These are phyloP conservation scores for Dichomitus squalens DNA, from an alignment of 1,284 basidiomycete genomes.

Conservation along the genomic window DNA sequence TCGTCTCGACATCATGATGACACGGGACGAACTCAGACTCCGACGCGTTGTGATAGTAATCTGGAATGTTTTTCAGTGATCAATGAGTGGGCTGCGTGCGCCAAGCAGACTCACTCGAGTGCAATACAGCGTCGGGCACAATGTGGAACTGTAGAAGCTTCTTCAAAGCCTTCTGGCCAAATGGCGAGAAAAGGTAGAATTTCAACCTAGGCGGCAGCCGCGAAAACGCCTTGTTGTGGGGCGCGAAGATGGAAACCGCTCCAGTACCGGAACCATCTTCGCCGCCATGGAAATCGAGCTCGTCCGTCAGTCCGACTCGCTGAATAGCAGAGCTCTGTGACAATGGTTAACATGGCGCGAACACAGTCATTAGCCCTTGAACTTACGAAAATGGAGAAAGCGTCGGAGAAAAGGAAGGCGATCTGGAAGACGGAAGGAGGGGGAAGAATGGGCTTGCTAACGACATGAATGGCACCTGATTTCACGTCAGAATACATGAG, in stretches of 20 bases:
- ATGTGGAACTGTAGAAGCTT: slow-evolving; percentile 73
- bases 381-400: slow-evolving; percentile 57
- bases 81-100: not conserved
- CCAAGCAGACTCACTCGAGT: slow-evolving; percentile 46
- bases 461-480: slow-evolving; percentile 58
- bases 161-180: slow-evolving; percentile 55
- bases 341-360: not conserved
- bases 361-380: not conserved
- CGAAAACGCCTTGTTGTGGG: slow-evolving; percentile 65
- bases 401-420: slow-evolving; percentile 54
- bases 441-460: slow-evolving; percentile 63
- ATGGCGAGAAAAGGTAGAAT: slow-evolving; percentile 70
- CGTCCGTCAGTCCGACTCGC: slow-evolving; percentile 50
- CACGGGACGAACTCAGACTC: slow-evolving; percentile 4
- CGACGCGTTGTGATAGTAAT: slow-evolving; percentile 30
- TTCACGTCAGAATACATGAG: not conserved
- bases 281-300: slow-evolving; percentile 48
- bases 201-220: slow-evolving; percentile 57
- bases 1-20: not conserved
- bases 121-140: slow-evolving; percentile 57
- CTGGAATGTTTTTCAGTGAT: slow-evolving; percentile 8
- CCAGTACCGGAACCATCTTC: slow-evolving; percentile 46
- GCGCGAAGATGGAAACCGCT: slow-evolving; percentile 64
- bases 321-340: slow-evolving; percentile 61
- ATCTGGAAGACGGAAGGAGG: slow-evolving; percentile 64